Evolutionary conservation across 352 stramenopile genomes (phyloP).

Genomic region (Globisporangium echinulatum): DNA sequence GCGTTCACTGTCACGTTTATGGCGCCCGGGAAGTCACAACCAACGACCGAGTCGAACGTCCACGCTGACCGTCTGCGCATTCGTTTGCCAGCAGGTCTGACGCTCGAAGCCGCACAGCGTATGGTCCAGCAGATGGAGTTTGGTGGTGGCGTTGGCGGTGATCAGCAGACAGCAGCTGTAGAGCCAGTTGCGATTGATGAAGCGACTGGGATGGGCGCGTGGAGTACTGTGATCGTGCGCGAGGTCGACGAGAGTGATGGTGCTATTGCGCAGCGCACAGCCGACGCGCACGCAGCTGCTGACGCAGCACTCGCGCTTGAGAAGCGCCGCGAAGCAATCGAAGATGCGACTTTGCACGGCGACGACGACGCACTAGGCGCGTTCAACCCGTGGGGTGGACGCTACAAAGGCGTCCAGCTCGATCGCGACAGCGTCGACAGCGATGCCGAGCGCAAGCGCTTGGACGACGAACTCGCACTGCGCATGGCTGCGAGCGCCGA

Average conservation of each 20-base stretch:
- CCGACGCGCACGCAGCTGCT: constrained; percentile 36
- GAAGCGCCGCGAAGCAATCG: constrained; percentile 46
- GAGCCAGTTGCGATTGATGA: constrained; percentile 40
- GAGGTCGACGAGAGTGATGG: constrained; percentile 74
- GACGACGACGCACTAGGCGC: constrained; percentile 70
- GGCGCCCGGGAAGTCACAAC: constrained; percentile 23
- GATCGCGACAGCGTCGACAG: constrained; percentile 21
- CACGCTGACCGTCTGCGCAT: constrained; percentile 61
- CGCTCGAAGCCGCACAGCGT: constrained; percentile 54
- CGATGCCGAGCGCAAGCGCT: constrained; percentile 23
- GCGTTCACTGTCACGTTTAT: constrained; percentile 68
- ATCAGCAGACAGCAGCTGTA: constrained; percentile 2
- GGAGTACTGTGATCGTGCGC: constrained; percentile 67
- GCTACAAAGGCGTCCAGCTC: constrained; percentile 76
- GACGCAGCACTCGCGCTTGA: constrained; percentile 37
- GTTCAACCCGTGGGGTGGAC: constrained; percentile 80
- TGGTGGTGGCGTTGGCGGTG: constrained; percentile 12
- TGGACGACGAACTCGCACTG: constrained; percentile 20
- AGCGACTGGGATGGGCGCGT: constrained; percentile 75
- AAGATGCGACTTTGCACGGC: constrained; percentile 29
- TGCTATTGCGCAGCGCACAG: constrained; percentile 39
- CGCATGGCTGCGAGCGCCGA: constrained; percentile 40
- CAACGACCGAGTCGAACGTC: constrained; percentile 45
- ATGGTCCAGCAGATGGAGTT: constrained; percentile 46
- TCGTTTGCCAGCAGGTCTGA: constrained; percentile 49